Evolutionary conservation across 1,284 basidiomycete genomes (phyloP).

Genomic region (Macrocybe sp.): DNA sequence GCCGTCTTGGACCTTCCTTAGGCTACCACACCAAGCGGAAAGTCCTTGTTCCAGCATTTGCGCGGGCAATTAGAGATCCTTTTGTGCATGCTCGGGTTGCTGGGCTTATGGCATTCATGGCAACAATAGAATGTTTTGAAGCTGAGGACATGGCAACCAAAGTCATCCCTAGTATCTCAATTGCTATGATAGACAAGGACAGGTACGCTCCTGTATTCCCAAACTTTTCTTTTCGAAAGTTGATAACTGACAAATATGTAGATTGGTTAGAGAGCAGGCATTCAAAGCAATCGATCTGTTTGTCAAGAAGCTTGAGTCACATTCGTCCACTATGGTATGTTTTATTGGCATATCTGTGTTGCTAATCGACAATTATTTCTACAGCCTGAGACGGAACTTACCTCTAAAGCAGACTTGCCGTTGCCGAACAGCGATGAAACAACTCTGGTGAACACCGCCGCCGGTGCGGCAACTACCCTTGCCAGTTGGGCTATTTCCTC

Average conservation of each 20-base stretch:
- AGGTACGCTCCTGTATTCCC: slow-evolving; percentile 49
- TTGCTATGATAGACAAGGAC: slow-evolving; percentile 73
- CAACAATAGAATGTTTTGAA: slow-evolving; percentile 89
- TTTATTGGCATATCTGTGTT: not conserved
- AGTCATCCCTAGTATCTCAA: slow-evolving; percentile 83
- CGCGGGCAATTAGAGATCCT: slow-evolving; percentile 83
- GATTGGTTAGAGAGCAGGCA: slow-evolving; percentile 88
- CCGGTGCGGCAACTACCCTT: slow-evolving; percentile 85
- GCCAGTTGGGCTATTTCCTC: slow-evolving; percentile 95
- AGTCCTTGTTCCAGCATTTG: slow-evolving; percentile 94
- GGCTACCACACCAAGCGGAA: slow-evolving; percentile 90
- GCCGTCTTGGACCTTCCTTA: slow-evolving; percentile 82
- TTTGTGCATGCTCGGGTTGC: slow-evolving; percentile 95
- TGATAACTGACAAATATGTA: slow-evolving; percentile 24
- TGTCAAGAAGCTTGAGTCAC: slow-evolving; percentile 75
- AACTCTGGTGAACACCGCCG: slow-evolving; percentile 76
- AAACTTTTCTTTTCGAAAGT: not conserved
- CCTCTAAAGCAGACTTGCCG: slow-evolving; percentile 30
- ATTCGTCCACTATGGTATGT: slow-evolving; percentile 76
- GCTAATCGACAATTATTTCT: not conserved
- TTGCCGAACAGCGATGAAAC: slow-evolving; percentile 34
- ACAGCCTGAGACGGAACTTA: slow-evolving; percentile 65
- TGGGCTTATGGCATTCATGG: slow-evolving; percentile 95
- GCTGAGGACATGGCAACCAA: slow-evolving; percentile 84
- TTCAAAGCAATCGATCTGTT: slow-evolving; percentile 90